A percentile compares a stretch with the other conserved stretches of the same genome.
phyloP scores from a whole-genome alignment of 2,329 filamentous ascomycete species.

The Elsinoe arachidis region DNA sequence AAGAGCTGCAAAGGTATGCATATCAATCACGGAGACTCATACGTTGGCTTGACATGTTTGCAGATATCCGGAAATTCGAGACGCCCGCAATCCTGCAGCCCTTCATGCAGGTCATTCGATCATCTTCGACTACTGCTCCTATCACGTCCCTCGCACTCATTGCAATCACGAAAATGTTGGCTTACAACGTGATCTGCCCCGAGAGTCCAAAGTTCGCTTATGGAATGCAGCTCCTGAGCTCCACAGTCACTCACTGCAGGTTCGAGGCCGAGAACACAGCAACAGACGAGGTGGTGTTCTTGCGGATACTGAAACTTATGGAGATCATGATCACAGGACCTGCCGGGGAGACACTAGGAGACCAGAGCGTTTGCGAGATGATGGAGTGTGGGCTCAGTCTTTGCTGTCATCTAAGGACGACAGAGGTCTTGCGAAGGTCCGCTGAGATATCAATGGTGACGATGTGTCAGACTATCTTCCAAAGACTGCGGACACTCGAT shows the following conservation, averaged over 20 bases:
- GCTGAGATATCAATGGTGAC: constrained; percentile 96
- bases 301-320: constrained; percentile 95
- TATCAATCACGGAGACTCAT: background rate
- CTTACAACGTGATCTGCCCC: constrained; percentile 81
- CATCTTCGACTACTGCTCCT: constrained; percentile 88
- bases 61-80: constrained; percentile 82
- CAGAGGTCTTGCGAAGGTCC: constrained; percentile 78
- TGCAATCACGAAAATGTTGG: constrained; percentile 91
- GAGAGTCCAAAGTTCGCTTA: constrained; percentile 79
- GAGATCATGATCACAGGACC: constrained; percentile 95
- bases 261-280: constrained; percentile 95
- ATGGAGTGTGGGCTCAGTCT: constrained; percentile 97
- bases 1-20: constrained; percentile 67
- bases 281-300: constrained; percentile 87
- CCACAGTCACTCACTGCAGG: constrained; percentile 92
- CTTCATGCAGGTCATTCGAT: constrained; percentile 92
- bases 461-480: constrained; percentile 98
- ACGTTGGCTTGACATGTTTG: background rate
- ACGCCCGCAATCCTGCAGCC: constrained; percentile 82
- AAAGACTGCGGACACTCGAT: constrained; percentile 79
- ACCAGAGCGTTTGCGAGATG: constrained; percentile 98
- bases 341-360: constrained; percentile 85
- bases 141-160: constrained; percentile 92
- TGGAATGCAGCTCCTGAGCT: constrained; percentile 89
- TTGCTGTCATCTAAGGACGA: constrained; percentile 88